A percentile compares a stretch with the other conserved stretches of the same genome.
Evolutionary conservation across 176 grass and related monocot genomes (phyloP).

Genomic region (Zoysia pacifica): DNA sequence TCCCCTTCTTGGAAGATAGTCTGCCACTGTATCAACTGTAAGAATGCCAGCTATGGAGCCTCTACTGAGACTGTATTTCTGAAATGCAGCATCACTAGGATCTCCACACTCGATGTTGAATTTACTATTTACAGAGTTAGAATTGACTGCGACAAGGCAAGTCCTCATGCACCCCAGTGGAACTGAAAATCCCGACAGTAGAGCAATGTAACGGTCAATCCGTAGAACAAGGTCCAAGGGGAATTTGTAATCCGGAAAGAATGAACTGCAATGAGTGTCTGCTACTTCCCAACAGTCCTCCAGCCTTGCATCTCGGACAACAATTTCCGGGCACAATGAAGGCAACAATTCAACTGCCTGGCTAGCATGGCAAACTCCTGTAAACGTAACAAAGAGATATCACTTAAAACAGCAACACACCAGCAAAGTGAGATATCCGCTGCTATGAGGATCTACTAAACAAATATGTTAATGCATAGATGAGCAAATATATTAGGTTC

Average conservation of each 20-base stretch:
- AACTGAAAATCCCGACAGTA: conserved; percentile 76
- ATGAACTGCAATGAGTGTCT: conserved; percentile 91
- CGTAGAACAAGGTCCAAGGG: conserved; percentile 82
- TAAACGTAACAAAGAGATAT: background rate
- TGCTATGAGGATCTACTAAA: background rate
- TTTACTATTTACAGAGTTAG: conserved; percentile 29
- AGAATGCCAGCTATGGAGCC: conserved; percentile 77
- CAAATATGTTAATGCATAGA: conserved; percentile 2
- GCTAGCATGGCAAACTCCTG: conserved; percentile 63
- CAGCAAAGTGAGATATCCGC: background rate
- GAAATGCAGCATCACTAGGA: conserved; percentile 46
- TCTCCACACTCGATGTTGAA: conserved; percentile 59
- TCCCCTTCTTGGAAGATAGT: conserved; percentile 92
- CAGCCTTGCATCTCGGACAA: conserved; percentile 70
- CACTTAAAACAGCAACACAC: background rate
- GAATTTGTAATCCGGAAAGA: conserved; percentile 85
- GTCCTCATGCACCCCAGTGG: conserved; percentile 83
- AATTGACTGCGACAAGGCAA: conserved; percentile 74
- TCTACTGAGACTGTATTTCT: conserved; percentile 55
- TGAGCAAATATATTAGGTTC: background rate
- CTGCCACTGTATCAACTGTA: conserved; percentile 74
- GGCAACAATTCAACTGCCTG: conserved; percentile 74
- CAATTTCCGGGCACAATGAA: conserved; percentile 61
- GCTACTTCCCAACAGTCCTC: conserved; percentile 98
- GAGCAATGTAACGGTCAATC: conserved; percentile 71